A percentile compares a stretch with the other conserved stretches of the same genome.
phyloP scores from a whole-genome alignment of 257 asterid genomes.

The Forsythia suspensa region DNA sequence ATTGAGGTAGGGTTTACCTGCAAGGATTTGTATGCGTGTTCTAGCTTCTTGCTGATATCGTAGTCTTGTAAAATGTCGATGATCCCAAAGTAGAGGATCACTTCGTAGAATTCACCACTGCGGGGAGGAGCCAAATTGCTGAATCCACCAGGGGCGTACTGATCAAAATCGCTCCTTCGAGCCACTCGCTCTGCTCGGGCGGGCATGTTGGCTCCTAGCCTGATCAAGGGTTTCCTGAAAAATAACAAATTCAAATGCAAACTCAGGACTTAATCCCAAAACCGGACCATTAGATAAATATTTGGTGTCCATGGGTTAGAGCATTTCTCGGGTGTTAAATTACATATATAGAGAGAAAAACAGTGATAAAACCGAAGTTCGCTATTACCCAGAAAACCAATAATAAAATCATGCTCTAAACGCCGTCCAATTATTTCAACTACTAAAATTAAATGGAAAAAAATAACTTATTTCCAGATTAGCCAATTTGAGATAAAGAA shows the following conservation, averaged over 20 bases:
- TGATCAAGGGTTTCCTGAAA: conserved; percentile 76
- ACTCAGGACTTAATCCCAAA: not conserved
- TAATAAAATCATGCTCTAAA: too few relatives aligned
- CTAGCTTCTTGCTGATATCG: conserved; percentile 90
- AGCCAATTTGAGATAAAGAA: too few relatives aligned
- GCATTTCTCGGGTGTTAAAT: too few relatives aligned
- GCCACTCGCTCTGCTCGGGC: conserved; percentile 82
- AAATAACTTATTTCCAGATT: too few relatives aligned
- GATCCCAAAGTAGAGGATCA: conserved; percentile 85
- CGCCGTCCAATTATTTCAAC: too few relatives aligned
- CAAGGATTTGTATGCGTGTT: conserved; percentile 90
- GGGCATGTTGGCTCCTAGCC: conserved; percentile 96
- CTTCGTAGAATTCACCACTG: conserved; percentile 69
- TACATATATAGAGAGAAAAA: too few relatives aligned
- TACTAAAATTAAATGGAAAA: too few relatives aligned
- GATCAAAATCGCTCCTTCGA: conserved; percentile 81
- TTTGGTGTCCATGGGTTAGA: too few relatives aligned
- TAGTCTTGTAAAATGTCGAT: conserved; percentile 94
- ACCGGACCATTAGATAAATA: too few relatives aligned
- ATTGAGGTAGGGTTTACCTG: conserved; percentile 85
- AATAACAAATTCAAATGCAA: not conserved
- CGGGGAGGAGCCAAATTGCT: conserved; percentile 43
- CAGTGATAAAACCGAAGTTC: too few relatives aligned
- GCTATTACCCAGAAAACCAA: too few relatives aligned
- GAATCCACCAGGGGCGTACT: conserved; percentile 53